phyloP scores from a whole-genome alignment of 176 grass and related monocot species.

The Panicum miliaceum region DNA sequence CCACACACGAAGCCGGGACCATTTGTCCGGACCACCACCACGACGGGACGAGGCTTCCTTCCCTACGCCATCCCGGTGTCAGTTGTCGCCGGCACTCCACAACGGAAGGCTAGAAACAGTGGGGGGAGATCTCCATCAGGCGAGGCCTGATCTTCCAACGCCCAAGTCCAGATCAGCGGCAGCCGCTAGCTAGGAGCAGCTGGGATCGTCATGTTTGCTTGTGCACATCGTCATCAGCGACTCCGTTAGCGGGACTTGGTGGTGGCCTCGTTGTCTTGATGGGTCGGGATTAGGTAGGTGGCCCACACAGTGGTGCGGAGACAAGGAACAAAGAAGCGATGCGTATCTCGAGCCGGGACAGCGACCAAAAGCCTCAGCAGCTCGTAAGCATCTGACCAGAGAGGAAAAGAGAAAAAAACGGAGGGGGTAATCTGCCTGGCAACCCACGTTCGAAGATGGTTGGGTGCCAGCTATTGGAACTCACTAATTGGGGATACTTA shows the following conservation, averaged over 20 bases:
- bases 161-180: neutral
- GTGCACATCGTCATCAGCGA: neutral
- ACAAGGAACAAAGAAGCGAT: neutral
- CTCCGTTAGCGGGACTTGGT: neutral
- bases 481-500: neutral
- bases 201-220: too few relatives aligned
- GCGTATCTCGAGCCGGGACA: neutral
- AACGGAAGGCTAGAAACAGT: neutral
- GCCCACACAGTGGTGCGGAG: neutral
- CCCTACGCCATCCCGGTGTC: neutral
- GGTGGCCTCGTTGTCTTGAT: neutral
- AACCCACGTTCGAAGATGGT: slow-evolving; percentile 6
- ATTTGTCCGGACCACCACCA: neutral
- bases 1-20: neutral
- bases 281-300: neutral
- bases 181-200: neutral
- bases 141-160: neutral
- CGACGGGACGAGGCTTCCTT: neutral
- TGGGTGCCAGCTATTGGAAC: slow-evolving; percentile 22
- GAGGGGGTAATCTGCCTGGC: neutral
- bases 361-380: neutral
- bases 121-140: neutral
- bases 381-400: slow-evolving; percentile 22
- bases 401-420: neutral
- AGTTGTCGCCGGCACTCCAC: neutral